Conservation (phyloP, 2,329 filamentous ascomycete genomes). For the Leptographium wingfieldii region DNA sequence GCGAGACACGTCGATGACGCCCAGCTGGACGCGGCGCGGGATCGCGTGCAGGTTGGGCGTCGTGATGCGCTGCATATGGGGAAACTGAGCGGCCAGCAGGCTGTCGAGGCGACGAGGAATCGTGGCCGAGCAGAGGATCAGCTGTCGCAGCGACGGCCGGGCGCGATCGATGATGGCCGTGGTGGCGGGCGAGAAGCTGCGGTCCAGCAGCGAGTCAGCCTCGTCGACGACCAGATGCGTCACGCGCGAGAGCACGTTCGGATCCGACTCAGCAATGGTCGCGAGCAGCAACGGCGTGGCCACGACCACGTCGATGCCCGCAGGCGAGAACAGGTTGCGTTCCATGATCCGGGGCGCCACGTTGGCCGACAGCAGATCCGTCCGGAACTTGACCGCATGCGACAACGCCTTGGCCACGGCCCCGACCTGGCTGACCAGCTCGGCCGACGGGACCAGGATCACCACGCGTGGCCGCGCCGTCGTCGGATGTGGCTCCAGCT, state of each 20-base stretch:
- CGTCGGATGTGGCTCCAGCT: conserved; percentile 58
- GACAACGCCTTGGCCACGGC: conserved; percentile 68
- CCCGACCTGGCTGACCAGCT: conserved; percentile 82
- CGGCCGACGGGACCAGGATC: conserved; percentile 81
- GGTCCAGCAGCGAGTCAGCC: conserved; percentile 89
- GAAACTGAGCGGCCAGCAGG: conserved; percentile 70
- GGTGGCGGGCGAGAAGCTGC: conserved; percentile 78
- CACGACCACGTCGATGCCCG: conserved; percentile 74
- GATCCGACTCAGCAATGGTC: conserved; percentile 78
- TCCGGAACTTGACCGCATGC: conserved; percentile 77
- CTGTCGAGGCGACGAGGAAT: conserved; percentile 84
- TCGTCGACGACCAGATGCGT: conserved; percentile 85
- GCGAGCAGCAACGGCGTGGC: conserved; percentile 81
- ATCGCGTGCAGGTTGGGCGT: conserved; percentile 96
- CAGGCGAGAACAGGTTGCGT: conserved; percentile 66
- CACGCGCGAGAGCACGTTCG: conserved; percentile 85
- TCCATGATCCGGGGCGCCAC: conserved; percentile 69
- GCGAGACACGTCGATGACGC: conserved; percentile 80
- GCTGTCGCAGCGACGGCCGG: conserved; percentile 67
- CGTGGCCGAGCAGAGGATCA: conserved; percentile 90
- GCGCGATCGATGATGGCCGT: conserved; percentile 71
- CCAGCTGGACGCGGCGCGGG: conserved; percentile 83
- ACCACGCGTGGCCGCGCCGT: conserved; percentile 72
- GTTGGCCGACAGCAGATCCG: conserved; percentile 68
- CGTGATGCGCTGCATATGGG: conserved; percentile 71